A percentile compares a stretch with the other conserved stretches of the same genome.
These are phyloP conservation scores for Hygrophorus pudorinus DNA, from an alignment of 768 basidiomycete genomes.

Conservation along the genomic window DNA sequence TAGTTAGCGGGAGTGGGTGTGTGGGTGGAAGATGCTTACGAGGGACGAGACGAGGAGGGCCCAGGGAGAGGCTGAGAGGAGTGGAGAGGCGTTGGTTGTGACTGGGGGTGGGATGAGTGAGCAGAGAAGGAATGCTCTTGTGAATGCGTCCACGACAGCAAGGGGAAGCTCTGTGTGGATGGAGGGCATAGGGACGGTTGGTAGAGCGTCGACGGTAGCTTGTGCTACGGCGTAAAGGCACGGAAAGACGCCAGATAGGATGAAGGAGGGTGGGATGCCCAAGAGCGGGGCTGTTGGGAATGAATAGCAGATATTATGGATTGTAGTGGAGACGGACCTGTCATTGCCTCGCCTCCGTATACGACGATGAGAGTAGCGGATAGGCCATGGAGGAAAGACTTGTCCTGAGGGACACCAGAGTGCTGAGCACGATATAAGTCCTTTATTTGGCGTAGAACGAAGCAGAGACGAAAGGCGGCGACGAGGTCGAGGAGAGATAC, in stretches of 20 bases:
- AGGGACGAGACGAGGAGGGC: slow-evolving; percentile 65
- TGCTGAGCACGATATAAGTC: slow-evolving; percentile 39
- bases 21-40: slow-evolving; percentile 28
- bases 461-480: slow-evolving; percentile 59
- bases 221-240: slow-evolving; percentile 53
- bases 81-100: slow-evolving; percentile 35
- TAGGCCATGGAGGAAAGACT: slow-evolving; percentile 22
- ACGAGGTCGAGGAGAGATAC: slow-evolving; percentile 58
- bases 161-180: slow-evolving; percentile 60
- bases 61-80: slow-evolving; percentile 61
- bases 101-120: slow-evolving; percentile 67
- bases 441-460: slow-evolving; percentile 57
- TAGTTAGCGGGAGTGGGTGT: not conserved
- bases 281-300: slow-evolving; percentile 45
- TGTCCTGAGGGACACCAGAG: slow-evolving; percentile 17
- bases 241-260: slow-evolving; percentile 61
- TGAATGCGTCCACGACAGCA: slow-evolving; percentile 66
- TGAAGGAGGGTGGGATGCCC: slow-evolving; percentile 65
- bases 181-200: slow-evolving; percentile 40
- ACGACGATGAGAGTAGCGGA: slow-evolving; percentile 56
- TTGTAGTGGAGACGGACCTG: slow-evolving; percentile 31
- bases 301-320: slow-evolving; percentile 4
- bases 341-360: slow-evolving; percentile 69
- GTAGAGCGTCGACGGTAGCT: slow-evolving; percentile 51
- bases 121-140: slow-evolving; percentile 71